Conservation (phyloP, 495 filamentous ascomycete genomes). For the Lineolata rhizophorae region DNA sequence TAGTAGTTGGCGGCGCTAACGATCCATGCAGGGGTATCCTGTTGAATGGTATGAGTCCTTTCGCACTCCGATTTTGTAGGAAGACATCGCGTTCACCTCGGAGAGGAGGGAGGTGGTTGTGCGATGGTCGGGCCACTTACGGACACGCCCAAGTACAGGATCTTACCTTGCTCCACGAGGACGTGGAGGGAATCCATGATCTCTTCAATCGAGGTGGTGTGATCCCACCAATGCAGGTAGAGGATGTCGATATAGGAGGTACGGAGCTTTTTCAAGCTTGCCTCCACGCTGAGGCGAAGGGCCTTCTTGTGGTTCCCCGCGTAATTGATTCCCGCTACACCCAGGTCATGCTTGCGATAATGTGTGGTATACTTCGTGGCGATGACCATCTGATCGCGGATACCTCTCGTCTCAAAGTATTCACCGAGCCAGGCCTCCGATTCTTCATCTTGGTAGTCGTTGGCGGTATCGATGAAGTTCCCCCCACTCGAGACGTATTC, state of each 20-base stretch:
- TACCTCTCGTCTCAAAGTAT: slow-evolving; percentile 35
- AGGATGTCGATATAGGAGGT: slow-evolving; percentile 42
- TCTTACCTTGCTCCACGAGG: slow-evolving; percentile 16
- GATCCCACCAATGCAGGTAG: slow-evolving; percentile 22
- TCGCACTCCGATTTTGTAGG: no score
- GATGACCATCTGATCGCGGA: slow-evolving; percentile 42
- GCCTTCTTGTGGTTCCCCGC: slow-evolving; percentile 27
- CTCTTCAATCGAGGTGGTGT: slow-evolving; percentile 18
- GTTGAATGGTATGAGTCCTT: no score
- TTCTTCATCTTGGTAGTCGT: slow-evolving; percentile 42
- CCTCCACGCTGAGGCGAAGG: slow-evolving; percentile 30
- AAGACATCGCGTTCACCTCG: no score
- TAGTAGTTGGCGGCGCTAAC: slow-evolving; percentile 17
- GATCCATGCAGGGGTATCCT: slow-evolving; percentile 22
- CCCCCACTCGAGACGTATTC: slow-evolving; percentile 38
- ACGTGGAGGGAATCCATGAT: slow-evolving; percentile 18
- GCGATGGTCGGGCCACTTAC: no score
- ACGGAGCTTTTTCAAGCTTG: slow-evolving; percentile 34
- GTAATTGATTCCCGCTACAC: slow-evolving; percentile 6
- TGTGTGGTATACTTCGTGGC: slow-evolving; percentile 43
- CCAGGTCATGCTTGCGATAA: slow-evolving; percentile 3
- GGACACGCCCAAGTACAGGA: slow-evolving; percentile 19
- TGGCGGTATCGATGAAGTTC: slow-evolving; percentile 57
- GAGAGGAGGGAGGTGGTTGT: no score
- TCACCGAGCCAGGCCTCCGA: slow-evolving; percentile 59